Conservation (phyloP, 1,284 basidiomycete genomes). For the Cryptococcus amylolentus region DNA sequence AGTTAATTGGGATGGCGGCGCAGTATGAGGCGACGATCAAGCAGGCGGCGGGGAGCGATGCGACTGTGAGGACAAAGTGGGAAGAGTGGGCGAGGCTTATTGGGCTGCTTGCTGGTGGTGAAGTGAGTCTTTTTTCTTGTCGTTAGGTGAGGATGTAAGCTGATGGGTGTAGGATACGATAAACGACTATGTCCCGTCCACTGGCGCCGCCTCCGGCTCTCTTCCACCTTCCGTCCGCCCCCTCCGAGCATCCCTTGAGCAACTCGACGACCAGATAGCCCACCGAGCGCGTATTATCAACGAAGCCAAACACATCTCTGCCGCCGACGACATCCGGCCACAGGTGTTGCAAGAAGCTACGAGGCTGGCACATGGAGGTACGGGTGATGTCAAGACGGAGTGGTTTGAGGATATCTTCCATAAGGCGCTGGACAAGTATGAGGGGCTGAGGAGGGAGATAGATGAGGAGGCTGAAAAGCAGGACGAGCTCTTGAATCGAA, state of each 20-base stretch:
- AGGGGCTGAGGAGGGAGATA: constrained; percentile 66
- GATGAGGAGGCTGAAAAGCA: constrained; percentile 62
- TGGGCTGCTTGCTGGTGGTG: constrained; percentile 64
- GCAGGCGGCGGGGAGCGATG: constrained; percentile 71
- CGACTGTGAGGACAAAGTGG: constrained; percentile 73
- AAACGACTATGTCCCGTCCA: constrained; percentile 55
- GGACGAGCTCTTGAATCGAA: constrained; percentile 60
- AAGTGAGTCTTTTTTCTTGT: constrained; percentile 54
- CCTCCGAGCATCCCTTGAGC: constrained; percentile 73
- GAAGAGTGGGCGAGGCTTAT: constrained; percentile 78
- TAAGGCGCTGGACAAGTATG: constrained; percentile 74
- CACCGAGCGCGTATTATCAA: constrained; percentile 62
- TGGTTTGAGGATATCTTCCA: constrained; percentile 83
- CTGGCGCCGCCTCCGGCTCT: constrained; percentile 19
- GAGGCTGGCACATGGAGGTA: constrained; percentile 53
- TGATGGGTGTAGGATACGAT: constrained; percentile 58
- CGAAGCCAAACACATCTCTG: constrained; percentile 63
- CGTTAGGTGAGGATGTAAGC: background rate
- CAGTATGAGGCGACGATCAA: constrained; percentile 69
- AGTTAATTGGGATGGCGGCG: constrained; percentile 65
- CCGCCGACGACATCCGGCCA: constrained; percentile 71
- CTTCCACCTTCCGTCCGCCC: constrained; percentile 57
- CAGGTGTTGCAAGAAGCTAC: constrained; percentile 65
- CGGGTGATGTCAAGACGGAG: constrained; percentile 70
- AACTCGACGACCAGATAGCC: constrained; percentile 68